These are phyloP conservation scores for Alternaria dauci DNA, from an alignment of 2,329 filamentous ascomycete genomes.

Conservation along the genomic window DNA sequence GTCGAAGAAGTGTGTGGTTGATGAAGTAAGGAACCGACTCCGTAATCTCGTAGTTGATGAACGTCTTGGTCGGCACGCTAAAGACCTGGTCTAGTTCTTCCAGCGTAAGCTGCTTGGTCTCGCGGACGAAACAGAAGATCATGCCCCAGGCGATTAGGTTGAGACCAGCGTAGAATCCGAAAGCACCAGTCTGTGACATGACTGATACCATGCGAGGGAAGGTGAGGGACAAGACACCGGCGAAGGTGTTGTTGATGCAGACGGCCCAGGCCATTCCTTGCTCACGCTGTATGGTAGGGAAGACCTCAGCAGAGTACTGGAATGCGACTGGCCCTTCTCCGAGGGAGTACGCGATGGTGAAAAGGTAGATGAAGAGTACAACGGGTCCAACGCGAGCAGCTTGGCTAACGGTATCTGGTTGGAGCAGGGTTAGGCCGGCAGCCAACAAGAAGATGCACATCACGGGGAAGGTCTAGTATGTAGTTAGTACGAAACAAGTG, in stretches of 20 bases:
- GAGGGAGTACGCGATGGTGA: conserved; percentile 44
- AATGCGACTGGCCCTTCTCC: conserved; percentile 62
- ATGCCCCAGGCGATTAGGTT: conserved; percentile 53
- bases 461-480: conserved; percentile 41
- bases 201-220: conserved; percentile 52
- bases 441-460: conserved; percentile 50
- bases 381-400: conserved; percentile 46
- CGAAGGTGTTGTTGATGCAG: conserved; percentile 56
- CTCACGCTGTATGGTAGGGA: conserved; percentile 52
- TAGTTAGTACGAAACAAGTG: neutral
- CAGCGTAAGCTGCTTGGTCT: conserved; percentile 52
- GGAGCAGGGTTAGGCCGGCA: conserved; percentile 47
- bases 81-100: conserved; percentile 51
- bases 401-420: conserved; percentile 20
- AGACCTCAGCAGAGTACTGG: conserved; percentile 51
- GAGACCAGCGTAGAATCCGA: conserved; percentile 53
- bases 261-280: conserved; percentile 54
- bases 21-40: conserved; percentile 55
- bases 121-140: conserved; percentile 52
- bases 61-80: conserved; percentile 47
- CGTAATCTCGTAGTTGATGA: conserved; percentile 51
- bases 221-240: conserved; percentile 48
- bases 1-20: conserved; percentile 51
- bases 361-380: conserved; percentile 36
- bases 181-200: conserved; percentile 51